A percentile compares a stretch with the other conserved stretches of the same genome.
Conservation (phyloP, 805 yeast species). For the Saturnispora hagleri region DNA sequence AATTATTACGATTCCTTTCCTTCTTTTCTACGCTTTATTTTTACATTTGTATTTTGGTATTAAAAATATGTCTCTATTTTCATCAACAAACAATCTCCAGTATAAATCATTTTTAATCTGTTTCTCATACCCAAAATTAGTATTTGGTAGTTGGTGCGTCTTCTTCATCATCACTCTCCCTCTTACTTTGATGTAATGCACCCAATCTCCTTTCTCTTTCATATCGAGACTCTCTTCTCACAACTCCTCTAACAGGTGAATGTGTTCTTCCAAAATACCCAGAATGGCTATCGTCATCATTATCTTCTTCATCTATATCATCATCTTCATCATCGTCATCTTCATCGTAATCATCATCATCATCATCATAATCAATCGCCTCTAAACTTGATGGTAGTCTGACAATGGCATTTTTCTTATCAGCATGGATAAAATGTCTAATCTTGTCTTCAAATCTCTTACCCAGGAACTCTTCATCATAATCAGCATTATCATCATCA, state of each 20-base stretch:
- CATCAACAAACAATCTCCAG: neutral
- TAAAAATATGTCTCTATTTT: neutral
- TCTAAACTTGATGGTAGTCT: slow-evolving; percentile 9
- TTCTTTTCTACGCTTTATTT: neutral
- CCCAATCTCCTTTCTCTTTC: slow-evolving; percentile 26
- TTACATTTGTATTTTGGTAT: neutral
- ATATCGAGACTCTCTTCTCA: slow-evolving; percentile 16
- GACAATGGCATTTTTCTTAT: slow-evolving; percentile 17
- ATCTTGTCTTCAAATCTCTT: slow-evolving; percentile 21
- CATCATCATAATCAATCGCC: slow-evolving; percentile 12
- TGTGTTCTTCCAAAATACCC: neutral
- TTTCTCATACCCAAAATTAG: neutral
- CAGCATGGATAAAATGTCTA: slow-evolving; percentile 19
- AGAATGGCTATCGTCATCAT: neutral
- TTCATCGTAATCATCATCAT: slow-evolving; percentile 10
- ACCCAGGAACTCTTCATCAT: slow-evolving; percentile 9
- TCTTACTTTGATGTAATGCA: slow-evolving; percentile 21
- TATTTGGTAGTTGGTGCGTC: slow-evolving; percentile 17
- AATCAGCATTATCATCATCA: neutral
- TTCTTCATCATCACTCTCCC: slow-evolving; percentile 32
- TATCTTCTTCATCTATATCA: too few species aligned
- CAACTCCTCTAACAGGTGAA: neutral
- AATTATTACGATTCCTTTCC: slow-evolving; percentile 4
- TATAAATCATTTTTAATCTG: neutral
- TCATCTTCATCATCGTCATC: neutral